Evolutionary conservation across 306 rosid genomes (phyloP).

Genomic region (Cicer bijugum): DNA sequence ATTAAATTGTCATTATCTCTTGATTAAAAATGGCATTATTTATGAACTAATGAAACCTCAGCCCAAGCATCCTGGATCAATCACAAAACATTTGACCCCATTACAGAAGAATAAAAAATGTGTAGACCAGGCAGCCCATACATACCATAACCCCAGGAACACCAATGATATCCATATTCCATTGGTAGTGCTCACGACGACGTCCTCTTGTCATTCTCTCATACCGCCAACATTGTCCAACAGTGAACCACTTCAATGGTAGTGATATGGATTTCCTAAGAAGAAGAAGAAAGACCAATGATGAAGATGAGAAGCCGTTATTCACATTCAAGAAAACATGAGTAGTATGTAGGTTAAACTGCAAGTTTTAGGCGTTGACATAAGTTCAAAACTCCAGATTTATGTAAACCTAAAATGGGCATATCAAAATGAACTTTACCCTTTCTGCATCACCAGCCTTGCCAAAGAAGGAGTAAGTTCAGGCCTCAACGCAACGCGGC

Average conservation of each 20-base stretch:
- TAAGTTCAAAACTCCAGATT: slow-evolving; percentile 40
- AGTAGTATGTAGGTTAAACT: slow-evolving; percentile 30
- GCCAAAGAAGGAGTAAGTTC: slow-evolving; percentile 98
- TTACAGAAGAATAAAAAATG: slow-evolving; percentile 20
- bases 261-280: slow-evolving; percentile 81
- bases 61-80: slow-evolving; percentile 33
- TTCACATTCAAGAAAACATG: slow-evolving; percentile 51
- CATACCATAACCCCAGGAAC: slow-evolving; percentile 87
- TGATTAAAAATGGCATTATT: not conserved
- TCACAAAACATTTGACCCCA: slow-evolving; percentile 14
- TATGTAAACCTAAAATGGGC: slow-evolving; percentile 17
- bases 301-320: slow-evolving; percentile 51
- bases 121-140: slow-evolving; percentile 47
- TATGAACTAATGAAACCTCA: slow-evolving; percentile 16
- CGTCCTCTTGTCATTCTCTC: slow-evolving; percentile 99
- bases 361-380: slow-evolving; percentile 26
- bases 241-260: slow-evolving; percentile 95
- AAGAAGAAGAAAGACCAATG: slow-evolving; percentile 46
- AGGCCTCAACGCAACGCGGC: slow-evolving; percentile 94
- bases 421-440: slow-evolving; percentile 57
- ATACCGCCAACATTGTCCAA: slow-evolving; percentile 98
- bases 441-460: slow-evolving; percentile 92
- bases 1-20: slow-evolving; percentile 29
- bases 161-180: slow-evolving; percentile 98
- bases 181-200: slow-evolving; percentile 94